Conservation (phyloP, 2,329 filamentous ascomycete species). For the Paecilomyces dactylethromorphus region DNA sequence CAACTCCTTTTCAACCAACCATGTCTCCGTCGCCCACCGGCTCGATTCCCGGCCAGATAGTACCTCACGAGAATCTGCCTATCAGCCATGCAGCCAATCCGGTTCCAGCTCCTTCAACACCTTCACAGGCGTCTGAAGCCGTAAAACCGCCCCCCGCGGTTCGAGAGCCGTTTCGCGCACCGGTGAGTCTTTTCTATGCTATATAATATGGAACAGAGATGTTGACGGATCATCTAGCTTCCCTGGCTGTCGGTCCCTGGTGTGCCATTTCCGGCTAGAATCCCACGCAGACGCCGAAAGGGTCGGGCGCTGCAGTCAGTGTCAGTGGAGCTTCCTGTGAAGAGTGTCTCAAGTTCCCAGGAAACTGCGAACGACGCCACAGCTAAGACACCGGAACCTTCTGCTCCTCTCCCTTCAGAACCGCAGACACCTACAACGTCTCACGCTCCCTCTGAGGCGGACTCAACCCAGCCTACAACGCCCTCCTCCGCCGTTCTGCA, state of each 20-base stretch:
- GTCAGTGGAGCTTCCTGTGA: constrained; percentile 47
- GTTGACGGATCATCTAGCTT: constrained; percentile 32
- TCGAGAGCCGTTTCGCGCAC: constrained; percentile 44
- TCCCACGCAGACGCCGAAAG: constrained; percentile 41
- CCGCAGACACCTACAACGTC: constrained; percentile 54
- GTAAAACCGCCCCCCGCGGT: constrained; percentile 16
- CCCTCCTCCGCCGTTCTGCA: constrained; percentile 46
- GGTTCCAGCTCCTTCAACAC: constrained; percentile 24
- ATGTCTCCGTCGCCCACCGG: constrained; percentile 29
- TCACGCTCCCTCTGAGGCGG: constrained; percentile 51
- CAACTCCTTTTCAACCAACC: constrained; percentile 29
- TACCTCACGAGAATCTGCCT: constrained; percentile 21
- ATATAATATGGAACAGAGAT: not conserved
- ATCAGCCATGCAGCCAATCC: constrained; percentile 15
- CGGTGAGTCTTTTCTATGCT: constrained; percentile 27
- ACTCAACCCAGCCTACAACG: constrained; percentile 50
- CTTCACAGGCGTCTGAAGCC: constrained; percentile 22
- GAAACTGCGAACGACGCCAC: constrained; percentile 15
- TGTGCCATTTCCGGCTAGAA: constrained; percentile 47
- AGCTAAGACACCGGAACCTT: constrained; percentile 10
- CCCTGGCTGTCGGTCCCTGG: constrained; percentile 56
- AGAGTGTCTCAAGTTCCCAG: constrained; percentile 24
- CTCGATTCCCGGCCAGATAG: constrained; percentile 19
- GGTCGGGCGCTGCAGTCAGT: constrained; percentile 27
- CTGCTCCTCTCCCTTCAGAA: constrained; percentile 28